Base-by-base conservation (phyloP, 225 moss, liverwort and hornwort genomes). In the Marchantia polymorpha region DNA sequence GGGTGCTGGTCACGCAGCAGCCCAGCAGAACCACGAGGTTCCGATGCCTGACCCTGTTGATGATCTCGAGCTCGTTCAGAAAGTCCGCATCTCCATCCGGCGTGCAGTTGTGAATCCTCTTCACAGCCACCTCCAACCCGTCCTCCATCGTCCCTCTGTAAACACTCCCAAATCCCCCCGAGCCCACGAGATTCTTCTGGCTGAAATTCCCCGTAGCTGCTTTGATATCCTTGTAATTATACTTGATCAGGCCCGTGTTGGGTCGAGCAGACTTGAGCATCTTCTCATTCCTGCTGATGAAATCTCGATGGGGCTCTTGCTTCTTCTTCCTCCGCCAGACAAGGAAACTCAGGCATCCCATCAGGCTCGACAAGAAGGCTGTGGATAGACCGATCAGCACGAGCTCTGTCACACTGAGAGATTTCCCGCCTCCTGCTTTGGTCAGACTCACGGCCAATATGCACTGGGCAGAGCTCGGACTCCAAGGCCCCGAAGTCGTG, bases 91-190 rank as follows among this genome's bases (percentile, higher is more conserved):
- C 89, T 26, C 88, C 86, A 48, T 86, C 91, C 58, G 86, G 83
- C 61, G 83, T 80, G 72, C 88, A 89, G 47, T 91, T 89, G 81
- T 88, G 85, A 76, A 89, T 89, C 74, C 88, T 88, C 88, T 89
- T 88, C 75, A 78, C 83, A 59, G 91, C 91, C 26, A 91, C 72
- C 47, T 84, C 85, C 64, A 68, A 64, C 47, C 89, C 91, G 58
- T 77, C 87, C 30, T 17, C 49, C 82, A 91, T 63, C 46, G 83
- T 60, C 12, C 89, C 89, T 78, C 29, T 88, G 79, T 74, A 91
- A 66, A 91, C 89, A 74, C 84, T 89, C 16, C 86, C 91, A 52
- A 87, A 86, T 29, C 86, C 88, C 56, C 91, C 91, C 12, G 83
- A 82, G 68, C 86, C 89, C 56, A 91, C 80, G 49, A 89, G 88